phyloP scores from a whole-genome alignment of 805 yeast genomes.

The Cyberlindnera mycetangii region DNA sequence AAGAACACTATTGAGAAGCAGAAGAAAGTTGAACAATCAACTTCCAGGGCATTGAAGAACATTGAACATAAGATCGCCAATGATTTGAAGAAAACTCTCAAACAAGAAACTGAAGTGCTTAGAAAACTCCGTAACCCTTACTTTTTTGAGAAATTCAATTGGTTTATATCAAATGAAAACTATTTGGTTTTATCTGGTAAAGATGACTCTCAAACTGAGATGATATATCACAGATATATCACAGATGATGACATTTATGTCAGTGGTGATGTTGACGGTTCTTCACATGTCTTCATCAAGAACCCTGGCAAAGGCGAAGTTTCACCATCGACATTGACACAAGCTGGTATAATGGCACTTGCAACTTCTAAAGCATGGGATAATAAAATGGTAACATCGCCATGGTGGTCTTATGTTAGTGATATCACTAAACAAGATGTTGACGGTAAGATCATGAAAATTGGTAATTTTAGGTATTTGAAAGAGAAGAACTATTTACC shows the following conservation, averaged over 20 bases:
- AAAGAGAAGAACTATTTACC: slow-evolving; percentile 60
- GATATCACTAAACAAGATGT: slow-evolving; percentile 70
- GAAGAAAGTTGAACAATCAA: slow-evolving; percentile 72
- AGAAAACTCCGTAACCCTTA: slow-evolving; percentile 66
- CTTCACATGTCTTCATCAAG: slow-evolving; percentile 75
- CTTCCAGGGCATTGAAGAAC: slow-evolving; percentile 73
- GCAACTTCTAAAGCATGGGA: slow-evolving; percentile 90
- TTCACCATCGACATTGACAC: slow-evolving; percentile 84
- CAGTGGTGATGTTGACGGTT: slow-evolving; percentile 68
- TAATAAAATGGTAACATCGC: slow-evolving; percentile 71
- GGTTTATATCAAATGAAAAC: slow-evolving; percentile 93
- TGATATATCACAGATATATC: slow-evolving; percentile 76
- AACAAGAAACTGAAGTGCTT: slow-evolving; percentile 50
- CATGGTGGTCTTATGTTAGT: slow-evolving; percentile 78
- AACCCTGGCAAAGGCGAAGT: slow-evolving; percentile 72
- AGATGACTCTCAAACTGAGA: slow-evolving; percentile 74
- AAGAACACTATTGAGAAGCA: slow-evolving; percentile 76
- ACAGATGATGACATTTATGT: slow-evolving; percentile 71
- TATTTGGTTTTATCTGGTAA: slow-evolving; percentile 85
- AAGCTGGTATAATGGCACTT: slow-evolving; percentile 85
- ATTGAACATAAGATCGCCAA: slow-evolving; percentile 75
- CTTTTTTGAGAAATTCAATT: slow-evolving; percentile 92
- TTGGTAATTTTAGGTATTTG: slow-evolving; percentile 57
- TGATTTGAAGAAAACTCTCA: slow-evolving; percentile 64
- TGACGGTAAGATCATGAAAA: slow-evolving; percentile 54